phyloP scores from a whole-genome alignment of 2,329 filamentous ascomycete genomes.

The Fusarium scirpi region DNA sequence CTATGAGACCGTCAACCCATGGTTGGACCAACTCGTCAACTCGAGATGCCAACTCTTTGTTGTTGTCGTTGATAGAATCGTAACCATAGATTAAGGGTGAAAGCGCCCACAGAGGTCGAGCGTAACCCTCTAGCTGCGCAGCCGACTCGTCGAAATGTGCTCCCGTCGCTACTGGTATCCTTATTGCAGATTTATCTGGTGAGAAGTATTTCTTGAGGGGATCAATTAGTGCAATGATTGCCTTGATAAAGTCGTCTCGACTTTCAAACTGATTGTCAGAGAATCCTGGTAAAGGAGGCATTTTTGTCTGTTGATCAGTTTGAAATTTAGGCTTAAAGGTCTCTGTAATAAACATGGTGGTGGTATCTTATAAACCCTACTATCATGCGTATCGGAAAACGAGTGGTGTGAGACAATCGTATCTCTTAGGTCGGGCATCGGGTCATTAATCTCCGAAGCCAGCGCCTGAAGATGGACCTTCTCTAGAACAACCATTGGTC shows the following conservation, averaged over 20 bases:
- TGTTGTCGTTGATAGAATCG: constrained; percentile 49
- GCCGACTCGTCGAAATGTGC: constrained; percentile 59
- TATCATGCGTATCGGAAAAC: background rate
- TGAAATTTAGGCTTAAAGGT: background rate
- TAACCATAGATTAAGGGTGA: constrained; percentile 55
- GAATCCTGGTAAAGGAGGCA: constrained; percentile 56
- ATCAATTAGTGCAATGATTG: constrained; percentile 50
- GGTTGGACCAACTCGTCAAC: constrained; percentile 33
- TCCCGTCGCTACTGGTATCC: constrained; percentile 53
- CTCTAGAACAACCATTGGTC: constrained; percentile 13
- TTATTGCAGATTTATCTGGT: constrained; percentile 51
- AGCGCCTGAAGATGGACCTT: background rate
- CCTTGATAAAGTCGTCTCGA: constrained; percentile 52
- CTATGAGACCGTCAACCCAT: constrained; percentile 51
- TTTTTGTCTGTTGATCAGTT: constrained; percentile 27
- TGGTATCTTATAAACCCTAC: background rate
- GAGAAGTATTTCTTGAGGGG: constrained; percentile 53
- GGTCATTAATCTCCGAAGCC: constrained; percentile 22
- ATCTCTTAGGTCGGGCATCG: constrained; percentile 25
- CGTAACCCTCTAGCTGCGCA: constrained; percentile 61
- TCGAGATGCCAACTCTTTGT: background rate
- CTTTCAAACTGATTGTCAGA: constrained; percentile 55
- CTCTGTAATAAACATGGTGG: background rate
- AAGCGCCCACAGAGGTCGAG: constrained; percentile 54
- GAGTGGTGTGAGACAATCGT: background rate